phyloP scores from a whole-genome alignment of 495 filamentous ascomycete species.

The Talaromyces nanjingensis region DNA sequence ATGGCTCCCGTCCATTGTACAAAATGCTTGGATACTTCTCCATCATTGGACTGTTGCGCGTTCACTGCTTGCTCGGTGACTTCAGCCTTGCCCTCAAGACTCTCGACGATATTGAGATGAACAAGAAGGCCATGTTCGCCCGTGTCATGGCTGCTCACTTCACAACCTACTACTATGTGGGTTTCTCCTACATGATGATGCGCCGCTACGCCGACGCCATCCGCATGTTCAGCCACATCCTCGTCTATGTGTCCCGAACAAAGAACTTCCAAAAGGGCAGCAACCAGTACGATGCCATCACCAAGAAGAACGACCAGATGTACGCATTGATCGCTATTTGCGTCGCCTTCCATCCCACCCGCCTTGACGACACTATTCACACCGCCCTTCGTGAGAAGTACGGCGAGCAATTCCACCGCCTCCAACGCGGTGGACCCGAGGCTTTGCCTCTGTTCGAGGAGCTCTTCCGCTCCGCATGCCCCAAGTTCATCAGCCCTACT shows the following conservation, averaged over 20 bases:
- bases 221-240: conserved; percentile 98
- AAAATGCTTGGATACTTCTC: conserved; percentile 99
- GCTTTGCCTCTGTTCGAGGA: conserved; percentile 94
- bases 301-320: conserved; percentile 99
- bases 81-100: conserved; percentile 98
- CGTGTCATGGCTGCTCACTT: conserved; percentile 99
- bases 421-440: conserved; percentile 93
- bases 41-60: conserved; percentile 92
- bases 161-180: conserved; percentile 99
- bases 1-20: conserved; percentile 86
- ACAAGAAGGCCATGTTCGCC: conserved; percentile 99
- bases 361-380: conserved; percentile 98
- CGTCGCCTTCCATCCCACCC: conserved; percentile 92
- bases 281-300: conserved; percentile 93
- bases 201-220: conserved; percentile 97
- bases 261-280: conserved; percentile 99
- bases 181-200: conserved; percentile 99
- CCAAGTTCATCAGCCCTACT: conserved; percentile 97
- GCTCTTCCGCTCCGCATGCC: conserved; percentile 90
- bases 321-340: conserved; percentile 98
- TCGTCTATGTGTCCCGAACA: conserved; percentile 96
- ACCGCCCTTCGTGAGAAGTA: conserved; percentile 97
- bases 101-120: conserved; percentile 97
- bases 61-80: conserved; percentile 94
- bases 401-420: conserved; percentile 88